Percentiles rank a stretch among this genome's conserved stretches.
Evolutionary conservation across 805 yeast species (phyloP).

Genomic region (Debaryomyces maramus): DNA sequence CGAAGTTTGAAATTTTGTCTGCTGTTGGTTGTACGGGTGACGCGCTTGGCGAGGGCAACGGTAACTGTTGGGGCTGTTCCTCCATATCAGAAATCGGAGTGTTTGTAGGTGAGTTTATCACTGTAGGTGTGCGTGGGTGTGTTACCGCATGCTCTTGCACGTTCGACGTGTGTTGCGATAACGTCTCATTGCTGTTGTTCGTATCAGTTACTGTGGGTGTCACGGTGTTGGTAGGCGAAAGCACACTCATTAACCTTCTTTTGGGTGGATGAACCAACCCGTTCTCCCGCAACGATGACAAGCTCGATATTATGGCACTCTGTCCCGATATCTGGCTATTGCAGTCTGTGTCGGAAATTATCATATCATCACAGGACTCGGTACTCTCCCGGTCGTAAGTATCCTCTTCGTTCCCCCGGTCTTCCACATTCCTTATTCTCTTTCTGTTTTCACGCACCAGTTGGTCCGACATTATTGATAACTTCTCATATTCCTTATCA

Average conservation of each 20-base stretch:
- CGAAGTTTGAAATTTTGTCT: conserved; percentile 11
- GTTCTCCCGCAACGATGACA: conserved; percentile 14
- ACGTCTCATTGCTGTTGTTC: conserved; percentile 1
- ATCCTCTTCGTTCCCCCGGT: conserved; percentile 13
- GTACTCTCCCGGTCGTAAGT: conserved; percentile 12
- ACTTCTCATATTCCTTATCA: conserved; percentile 26
- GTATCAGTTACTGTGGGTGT: conserved; percentile 4
- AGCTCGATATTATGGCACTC: conserved; percentile 12
- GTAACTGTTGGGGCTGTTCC: conserved; percentile 47
- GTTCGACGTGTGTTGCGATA: conserved; percentile 6
- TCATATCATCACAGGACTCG: conserved; percentile 35
- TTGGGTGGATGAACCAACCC: conserved; percentile 37
- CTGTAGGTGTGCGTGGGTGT: conserved; percentile 31
- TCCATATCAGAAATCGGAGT: conserved; percentile 40
- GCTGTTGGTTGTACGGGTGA: conserved; percentile 23
- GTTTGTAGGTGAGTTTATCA: conserved; percentile 28
- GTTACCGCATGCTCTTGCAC: conserved; percentile 5
- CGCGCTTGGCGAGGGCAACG: conserved; percentile 64
- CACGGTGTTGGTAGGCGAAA: conserved; percentile 13
- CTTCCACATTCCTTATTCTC: conserved; percentile 19
- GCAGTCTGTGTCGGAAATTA: conserved; percentile 35
- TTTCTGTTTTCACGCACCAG: conserved; percentile 27
- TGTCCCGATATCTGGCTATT: conserved; percentile 19
- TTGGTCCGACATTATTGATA: conserved; percentile 19
- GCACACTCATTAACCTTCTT: conserved; percentile 29